These are phyloP conservation scores for Rhizopogon sp. DNA, from an alignment of 768 basidiomycete species.

Conservation along the genomic window DNA sequence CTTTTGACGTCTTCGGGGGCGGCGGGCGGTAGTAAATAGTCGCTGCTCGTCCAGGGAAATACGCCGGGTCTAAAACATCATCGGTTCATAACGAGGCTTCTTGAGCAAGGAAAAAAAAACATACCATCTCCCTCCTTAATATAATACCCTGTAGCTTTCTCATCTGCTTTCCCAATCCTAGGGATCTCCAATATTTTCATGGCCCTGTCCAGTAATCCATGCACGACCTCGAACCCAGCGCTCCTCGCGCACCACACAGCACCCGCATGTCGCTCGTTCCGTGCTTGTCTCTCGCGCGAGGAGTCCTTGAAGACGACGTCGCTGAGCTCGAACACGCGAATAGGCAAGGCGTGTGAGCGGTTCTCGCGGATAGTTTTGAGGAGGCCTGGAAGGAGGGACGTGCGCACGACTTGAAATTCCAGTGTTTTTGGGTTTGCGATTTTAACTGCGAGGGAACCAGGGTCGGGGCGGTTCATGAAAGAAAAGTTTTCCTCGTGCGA, in stretches of 20 bases:
- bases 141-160: slow-evolving; percentile 79
- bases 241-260: slow-evolving; percentile 96
- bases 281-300: slow-evolving; percentile 71
- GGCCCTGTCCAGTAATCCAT: slow-evolving; percentile 88
- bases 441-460: slow-evolving; percentile 75
- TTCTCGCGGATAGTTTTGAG: slow-evolving; percentile 98
- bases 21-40: slow-evolving; percentile 80
- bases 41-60: slow-evolving; percentile 94
- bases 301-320: slow-evolving; percentile 91
- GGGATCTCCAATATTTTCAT: slow-evolving; percentile 97
- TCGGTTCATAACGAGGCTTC: background rate
- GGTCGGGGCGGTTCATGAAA: slow-evolving; percentile 84
- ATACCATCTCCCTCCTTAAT: slow-evolving; percentile 81
- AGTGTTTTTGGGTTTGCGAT: slow-evolving; percentile 97
- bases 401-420: slow-evolving; percentile 97
- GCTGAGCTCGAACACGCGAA: slow-evolving; percentile 90
- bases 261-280: slow-evolving; percentile 84
- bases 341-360: slow-evolving; percentile 85
- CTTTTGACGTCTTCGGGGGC: background rate
- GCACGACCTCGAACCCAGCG: slow-evolving; percentile 94
- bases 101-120: slow-evolving; percentile 18
- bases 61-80: slow-evolving; percentile 71
- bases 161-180: slow-evolving; percentile 56
- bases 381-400: slow-evolving; percentile 91
- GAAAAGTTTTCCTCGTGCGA: slow-evolving; percentile 98